Percentiles rank a stretch among this genome's conserved stretches.
phyloP scores from a whole-genome alignment of 345 rosid genomes.

The Aurinia saxatilis region DNA sequence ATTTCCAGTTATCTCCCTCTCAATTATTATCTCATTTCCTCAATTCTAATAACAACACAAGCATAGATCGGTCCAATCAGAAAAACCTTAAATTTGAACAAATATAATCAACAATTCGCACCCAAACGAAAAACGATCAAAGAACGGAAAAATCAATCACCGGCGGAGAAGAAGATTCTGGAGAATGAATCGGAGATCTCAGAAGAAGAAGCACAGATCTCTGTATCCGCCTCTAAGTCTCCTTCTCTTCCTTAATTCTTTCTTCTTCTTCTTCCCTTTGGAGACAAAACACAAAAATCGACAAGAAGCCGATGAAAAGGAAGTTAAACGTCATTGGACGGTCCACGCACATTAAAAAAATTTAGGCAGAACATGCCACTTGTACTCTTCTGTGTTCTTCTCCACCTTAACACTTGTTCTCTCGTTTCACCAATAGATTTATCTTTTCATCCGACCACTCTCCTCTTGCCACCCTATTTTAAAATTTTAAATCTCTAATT shows the following conservation, averaged over 20 bases:
- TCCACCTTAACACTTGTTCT: slow-evolving; percentile 7
- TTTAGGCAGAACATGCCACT: slow-evolving; percentile 10
- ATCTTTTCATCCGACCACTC: slow-evolving; percentile 13
- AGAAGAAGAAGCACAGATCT: neutral
- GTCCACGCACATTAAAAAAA: slow-evolving; percentile 11
- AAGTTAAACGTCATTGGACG: slow-evolving; percentile 24
- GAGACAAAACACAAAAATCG: neutral
- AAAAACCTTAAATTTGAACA: neutral
- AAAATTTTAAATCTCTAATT: no score
- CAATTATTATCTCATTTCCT: neutral
- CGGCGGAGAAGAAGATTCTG: neutral
- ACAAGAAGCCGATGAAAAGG: slow-evolving; percentile 1
- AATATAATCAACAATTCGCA: neutral
- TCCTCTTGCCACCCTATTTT: neutral
- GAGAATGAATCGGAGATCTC: slow-evolving; percentile 14
- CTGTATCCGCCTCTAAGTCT: neutral
- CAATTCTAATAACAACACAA: neutral
- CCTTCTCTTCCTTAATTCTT: slow-evolving; percentile 6
- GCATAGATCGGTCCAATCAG: neutral
- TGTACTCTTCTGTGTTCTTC: slow-evolving; percentile 4
- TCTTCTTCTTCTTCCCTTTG: neutral
- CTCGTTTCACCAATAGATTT: neutral
- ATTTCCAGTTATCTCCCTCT: neutral
- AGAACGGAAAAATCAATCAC: neutral
- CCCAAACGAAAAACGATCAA: neutral